Percentiles rank a stretch among this genome's conserved stretches.
Evolutionary conservation across 306 rosid species (phyloP).

Genomic region (Styphnolobium japonicum): DNA sequence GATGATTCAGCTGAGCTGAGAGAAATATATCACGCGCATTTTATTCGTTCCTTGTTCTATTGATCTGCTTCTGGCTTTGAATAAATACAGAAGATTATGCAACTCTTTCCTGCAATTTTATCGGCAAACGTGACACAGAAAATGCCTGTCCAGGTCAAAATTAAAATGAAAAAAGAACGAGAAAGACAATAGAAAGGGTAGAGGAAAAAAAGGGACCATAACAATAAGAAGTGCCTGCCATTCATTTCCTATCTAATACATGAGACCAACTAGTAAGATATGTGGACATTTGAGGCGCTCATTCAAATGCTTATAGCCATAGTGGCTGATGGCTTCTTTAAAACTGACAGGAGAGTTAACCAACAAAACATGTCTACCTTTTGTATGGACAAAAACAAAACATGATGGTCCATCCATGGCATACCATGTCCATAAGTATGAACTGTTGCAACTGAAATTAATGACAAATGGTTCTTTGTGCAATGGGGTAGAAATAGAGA

Average conservation of each 20-base stretch:
- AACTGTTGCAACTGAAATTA: conserved; percentile 18
- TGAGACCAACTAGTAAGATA: not conserved
- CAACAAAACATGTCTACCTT: conserved; percentile 5
- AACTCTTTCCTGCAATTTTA: conserved; percentile 19
- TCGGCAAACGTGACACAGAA: conserved; percentile 23
- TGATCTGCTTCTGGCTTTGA: conserved; percentile 5
- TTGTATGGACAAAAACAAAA: conserved; percentile 17
- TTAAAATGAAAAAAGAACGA: not conserved
- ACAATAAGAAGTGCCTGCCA: not conserved
- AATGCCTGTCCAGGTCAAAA: not conserved
- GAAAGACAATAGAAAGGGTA: not conserved
- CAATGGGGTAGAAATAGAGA: conserved; percentile 14
- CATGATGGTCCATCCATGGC: conserved; percentile 23
- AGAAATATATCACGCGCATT: not conserved
- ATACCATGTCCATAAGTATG: conserved; percentile 28
- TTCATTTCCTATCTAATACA: conserved; percentile 4
- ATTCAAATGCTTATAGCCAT: not conserved
- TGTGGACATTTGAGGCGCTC: conserved; percentile 16
- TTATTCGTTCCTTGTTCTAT: conserved; percentile 1
- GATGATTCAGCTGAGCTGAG: not conserved
- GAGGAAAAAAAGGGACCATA: not conserved
- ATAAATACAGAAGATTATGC: conserved; percentile 3
- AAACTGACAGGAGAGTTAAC: not conserved
- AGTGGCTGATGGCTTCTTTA: not conserved
- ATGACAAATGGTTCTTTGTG: conserved; percentile 22